phyloP scores from a whole-genome alignment of 2,329 filamentous ascomycete species.

The Aspergillus flavus region DNA sequence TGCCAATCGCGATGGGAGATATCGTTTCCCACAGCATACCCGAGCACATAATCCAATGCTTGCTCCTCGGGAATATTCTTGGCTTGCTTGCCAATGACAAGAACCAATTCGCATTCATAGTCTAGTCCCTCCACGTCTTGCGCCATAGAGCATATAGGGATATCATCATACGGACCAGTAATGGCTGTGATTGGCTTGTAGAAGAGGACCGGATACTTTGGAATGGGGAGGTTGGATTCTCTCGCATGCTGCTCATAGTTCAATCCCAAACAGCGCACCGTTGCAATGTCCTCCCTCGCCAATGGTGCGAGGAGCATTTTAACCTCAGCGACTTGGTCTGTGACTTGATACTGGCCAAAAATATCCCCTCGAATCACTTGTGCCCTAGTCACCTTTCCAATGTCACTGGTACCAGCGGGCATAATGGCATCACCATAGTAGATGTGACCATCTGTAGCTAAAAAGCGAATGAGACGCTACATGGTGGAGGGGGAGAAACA shows the following conservation, averaged over 20 bases:
- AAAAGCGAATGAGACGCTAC: constrained; percentile 72
- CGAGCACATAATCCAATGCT: constrained; percentile 72
- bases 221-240: constrained; percentile 69
- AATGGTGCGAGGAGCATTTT: constrained; percentile 64
- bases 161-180: constrained; percentile 64
- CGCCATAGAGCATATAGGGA: constrained; percentile 66
- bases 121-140: constrained; percentile 69
- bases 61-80: constrained; percentile 65
- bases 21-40: constrained; percentile 76
- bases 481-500: not conserved
- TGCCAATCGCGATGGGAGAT: constrained; percentile 81
- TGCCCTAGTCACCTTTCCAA: constrained; percentile 63
- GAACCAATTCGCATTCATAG: constrained; percentile 79
- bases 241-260: constrained; percentile 74
- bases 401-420: constrained; percentile 60
- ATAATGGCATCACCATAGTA: constrained; percentile 78
- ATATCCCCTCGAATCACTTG: constrained; percentile 66
- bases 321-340: constrained; percentile 60
- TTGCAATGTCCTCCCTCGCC: constrained; percentile 63
- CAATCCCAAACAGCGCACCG: constrained; percentile 69
- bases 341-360: constrained; percentile 66
- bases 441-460: constrained; percentile 68
- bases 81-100: constrained; percentile 70
- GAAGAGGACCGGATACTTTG: constrained; percentile 73
- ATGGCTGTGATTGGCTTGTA: constrained; percentile 71